phyloP scores from a whole-genome alignment of 352 stramenopile species.

The Phytophthora tentaculata region DNA sequence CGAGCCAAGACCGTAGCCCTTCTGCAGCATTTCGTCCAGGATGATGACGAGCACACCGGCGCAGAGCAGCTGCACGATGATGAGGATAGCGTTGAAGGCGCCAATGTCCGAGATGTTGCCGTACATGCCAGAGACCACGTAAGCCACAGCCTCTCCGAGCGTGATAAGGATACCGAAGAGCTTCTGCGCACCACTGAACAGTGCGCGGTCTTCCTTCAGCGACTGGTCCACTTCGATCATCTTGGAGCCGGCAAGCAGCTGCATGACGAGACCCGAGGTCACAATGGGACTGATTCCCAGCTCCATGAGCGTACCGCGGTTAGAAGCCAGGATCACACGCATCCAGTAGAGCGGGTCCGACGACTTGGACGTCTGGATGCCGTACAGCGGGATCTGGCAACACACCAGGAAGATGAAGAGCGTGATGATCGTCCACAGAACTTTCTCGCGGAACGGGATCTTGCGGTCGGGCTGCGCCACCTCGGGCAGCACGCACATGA shows the following conservation, averaged over 20 bases:
- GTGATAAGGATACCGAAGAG: slow-evolving; percentile 99
- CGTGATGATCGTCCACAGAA: slow-evolving; percentile 99
- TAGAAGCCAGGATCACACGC: slow-evolving; percentile 99
- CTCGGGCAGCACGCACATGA: slow-evolving; percentile 98
- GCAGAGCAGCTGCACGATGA: slow-evolving; percentile 99
- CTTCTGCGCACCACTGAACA: slow-evolving; percentile 99
- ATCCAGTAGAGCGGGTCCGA: slow-evolving; percentile 99
- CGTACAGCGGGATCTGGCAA: slow-evolving; percentile 99
- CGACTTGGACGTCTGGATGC: slow-evolving; percentile 98
- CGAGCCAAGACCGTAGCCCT: slow-evolving; percentile 98
- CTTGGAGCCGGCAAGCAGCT: slow-evolving; percentile 96
- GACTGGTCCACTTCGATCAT: slow-evolving; percentile 99
- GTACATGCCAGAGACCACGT: slow-evolving; percentile 99
- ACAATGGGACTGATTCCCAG: slow-evolving; percentile 99
- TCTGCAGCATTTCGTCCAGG: slow-evolving; percentile 99
- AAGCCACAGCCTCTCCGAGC: slow-evolving; percentile 98
- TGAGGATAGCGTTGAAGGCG: slow-evolving; percentile 98
- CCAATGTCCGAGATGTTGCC: slow-evolving; percentile 98
- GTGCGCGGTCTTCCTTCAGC: slow-evolving; percentile 98
- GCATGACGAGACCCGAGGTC: slow-evolving; percentile 99
- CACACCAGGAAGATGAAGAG: slow-evolving; percentile 99
- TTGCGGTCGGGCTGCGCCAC: slow-evolving; percentile 96
- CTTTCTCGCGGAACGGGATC: slow-evolving; percentile 99
- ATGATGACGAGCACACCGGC: slow-evolving; percentile 99
- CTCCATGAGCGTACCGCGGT: slow-evolving; percentile 98